These are phyloP conservation scores for Boletus eberwhitei DNA, from an alignment of 768 basidiomycete species.

Conservation along the genomic window DNA sequence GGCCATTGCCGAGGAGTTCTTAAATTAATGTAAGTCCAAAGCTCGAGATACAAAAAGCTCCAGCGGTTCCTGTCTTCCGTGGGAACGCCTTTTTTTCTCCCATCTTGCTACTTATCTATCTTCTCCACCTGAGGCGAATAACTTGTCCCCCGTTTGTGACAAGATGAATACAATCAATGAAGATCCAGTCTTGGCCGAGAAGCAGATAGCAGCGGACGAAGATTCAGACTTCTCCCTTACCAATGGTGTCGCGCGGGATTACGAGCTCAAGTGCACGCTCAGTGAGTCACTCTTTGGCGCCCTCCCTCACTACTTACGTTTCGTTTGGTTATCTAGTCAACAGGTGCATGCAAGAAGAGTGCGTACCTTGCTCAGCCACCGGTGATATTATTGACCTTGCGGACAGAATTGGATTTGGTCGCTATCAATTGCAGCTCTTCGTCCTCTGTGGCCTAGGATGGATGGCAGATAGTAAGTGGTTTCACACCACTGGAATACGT, in stretches of 20 bases:
- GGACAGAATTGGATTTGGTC: slow-evolving; percentile 46
- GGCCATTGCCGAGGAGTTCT: background rate
- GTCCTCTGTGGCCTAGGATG: slow-evolving; percentile 46
- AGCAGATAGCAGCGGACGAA: slow-evolving; percentile 8
- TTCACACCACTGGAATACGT: slow-evolving; percentile 21
- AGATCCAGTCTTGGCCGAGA: slow-evolving; percentile 15
- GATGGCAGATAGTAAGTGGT: slow-evolving; percentile 44
- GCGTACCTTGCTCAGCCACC: slow-evolving; percentile 12
- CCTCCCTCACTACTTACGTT: background rate
- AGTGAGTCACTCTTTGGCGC: slow-evolving; percentile 16
- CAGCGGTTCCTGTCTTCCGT: background rate
- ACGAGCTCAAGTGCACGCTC: slow-evolving; percentile 34
- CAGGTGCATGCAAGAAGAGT: slow-evolving; percentile 46
- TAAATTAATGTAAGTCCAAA: background rate
- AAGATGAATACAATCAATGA: slow-evolving; percentile 1
- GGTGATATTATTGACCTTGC: background rate
- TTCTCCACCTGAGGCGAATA: background rate
- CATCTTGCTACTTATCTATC: background rate
- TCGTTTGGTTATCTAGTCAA: slow-evolving; percentile 34
- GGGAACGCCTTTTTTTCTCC: slow-evolving; percentile 12
- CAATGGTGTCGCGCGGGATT: slow-evolving; percentile 30
- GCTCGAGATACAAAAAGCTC: slow-evolving; percentile 18
- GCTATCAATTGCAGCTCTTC: slow-evolving; percentile 49
- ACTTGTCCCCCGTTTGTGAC: background rate
- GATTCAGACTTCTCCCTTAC: slow-evolving; percentile 9